Evolutionary conservation across 306 rosid species (phyloP).

Genomic region (Cucurbita moschata): DNA sequence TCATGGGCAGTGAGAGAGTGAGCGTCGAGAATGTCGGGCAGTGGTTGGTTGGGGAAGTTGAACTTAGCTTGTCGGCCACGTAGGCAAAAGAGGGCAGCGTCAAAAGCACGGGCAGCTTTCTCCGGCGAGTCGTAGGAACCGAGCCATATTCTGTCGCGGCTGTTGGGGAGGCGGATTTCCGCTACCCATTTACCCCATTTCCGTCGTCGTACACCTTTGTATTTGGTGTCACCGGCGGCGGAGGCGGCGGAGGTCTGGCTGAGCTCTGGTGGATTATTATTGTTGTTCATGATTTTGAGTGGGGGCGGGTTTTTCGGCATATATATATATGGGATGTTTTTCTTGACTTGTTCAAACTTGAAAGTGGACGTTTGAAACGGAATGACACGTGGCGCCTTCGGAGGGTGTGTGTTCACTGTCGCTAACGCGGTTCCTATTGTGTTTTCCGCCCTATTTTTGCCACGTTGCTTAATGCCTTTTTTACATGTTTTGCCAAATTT

Average conservation of each 20-base stretch:
- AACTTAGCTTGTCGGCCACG: slow-evolving; percentile 53
- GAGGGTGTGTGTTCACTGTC: background rate
- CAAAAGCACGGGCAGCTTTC: slow-evolving; percentile 85
- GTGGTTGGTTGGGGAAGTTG: slow-evolving; percentile 58
- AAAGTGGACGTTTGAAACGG: background rate
- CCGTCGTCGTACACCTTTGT: slow-evolving; percentile 58
- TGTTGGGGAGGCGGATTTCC: slow-evolving; percentile 72
- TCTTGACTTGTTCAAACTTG: background rate
- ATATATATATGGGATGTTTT: background rate
- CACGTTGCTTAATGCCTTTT: background rate
- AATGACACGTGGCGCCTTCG: background rate
- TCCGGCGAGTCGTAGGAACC: slow-evolving; percentile 56
- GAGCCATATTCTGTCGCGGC: slow-evolving; percentile 77
- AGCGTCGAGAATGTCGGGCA: slow-evolving; percentile 31
- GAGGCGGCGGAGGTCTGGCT: background rate
- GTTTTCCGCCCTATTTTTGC: background rate
- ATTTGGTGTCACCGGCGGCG: slow-evolving; percentile 2
- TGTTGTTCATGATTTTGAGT: background rate
- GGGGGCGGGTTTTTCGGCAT: background rate
- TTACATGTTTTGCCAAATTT: too few species aligned
- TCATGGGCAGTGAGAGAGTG: slow-evolving; percentile 25
- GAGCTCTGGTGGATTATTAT: too few species aligned
- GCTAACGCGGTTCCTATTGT: background rate
- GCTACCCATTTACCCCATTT: slow-evolving; percentile 90
- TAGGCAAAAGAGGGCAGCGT: slow-evolving; percentile 66